These are phyloP conservation scores for Hippophae tibetana DNA, from an alignment of 306 rosid species.

Conservation along the genomic window DNA sequence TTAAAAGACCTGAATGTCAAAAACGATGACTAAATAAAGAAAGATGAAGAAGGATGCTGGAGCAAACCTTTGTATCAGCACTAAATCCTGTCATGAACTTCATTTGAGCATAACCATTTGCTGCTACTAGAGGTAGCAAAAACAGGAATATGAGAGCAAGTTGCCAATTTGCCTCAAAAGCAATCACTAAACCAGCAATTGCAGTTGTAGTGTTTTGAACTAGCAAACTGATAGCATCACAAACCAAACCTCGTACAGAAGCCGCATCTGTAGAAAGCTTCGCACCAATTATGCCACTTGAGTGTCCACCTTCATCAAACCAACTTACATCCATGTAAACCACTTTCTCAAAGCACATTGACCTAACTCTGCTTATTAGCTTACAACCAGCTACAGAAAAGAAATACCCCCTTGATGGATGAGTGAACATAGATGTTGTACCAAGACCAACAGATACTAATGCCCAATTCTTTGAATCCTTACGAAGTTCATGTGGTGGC, in stretches of 20 bases:
- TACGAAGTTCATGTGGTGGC: constrained; percentile 42
- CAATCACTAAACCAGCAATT: constrained; percentile 47
- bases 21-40: neutral
- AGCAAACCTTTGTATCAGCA: constrained; percentile 55
- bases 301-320: constrained; percentile 62
- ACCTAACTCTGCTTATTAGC: constrained; percentile 45
- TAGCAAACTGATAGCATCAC: constrained; percentile 56
- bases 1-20: no score
- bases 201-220: constrained; percentile 46
- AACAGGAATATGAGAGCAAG: constrained; percentile 49
- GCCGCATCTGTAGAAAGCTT: constrained; percentile 68
- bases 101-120: constrained; percentile 44
- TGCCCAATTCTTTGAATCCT: constrained; percentile 63
- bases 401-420: constrained; percentile 42
- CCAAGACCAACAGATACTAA: constrained; percentile 37
- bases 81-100: constrained; percentile 52
- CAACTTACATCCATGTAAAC: constrained; percentile 68
- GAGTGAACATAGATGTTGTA: constrained; percentile 21
- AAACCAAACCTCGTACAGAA: constrained; percentile 44
- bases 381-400: constrained; percentile 61
- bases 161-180: constrained; percentile 60
- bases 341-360: constrained; percentile 55
- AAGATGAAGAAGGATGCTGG: neutral
- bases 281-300: constrained; percentile 66
- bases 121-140: constrained; percentile 44